Base-by-base conservation (phyloP, 805 yeast genomes). In the Priceomyces medius region DNA sequence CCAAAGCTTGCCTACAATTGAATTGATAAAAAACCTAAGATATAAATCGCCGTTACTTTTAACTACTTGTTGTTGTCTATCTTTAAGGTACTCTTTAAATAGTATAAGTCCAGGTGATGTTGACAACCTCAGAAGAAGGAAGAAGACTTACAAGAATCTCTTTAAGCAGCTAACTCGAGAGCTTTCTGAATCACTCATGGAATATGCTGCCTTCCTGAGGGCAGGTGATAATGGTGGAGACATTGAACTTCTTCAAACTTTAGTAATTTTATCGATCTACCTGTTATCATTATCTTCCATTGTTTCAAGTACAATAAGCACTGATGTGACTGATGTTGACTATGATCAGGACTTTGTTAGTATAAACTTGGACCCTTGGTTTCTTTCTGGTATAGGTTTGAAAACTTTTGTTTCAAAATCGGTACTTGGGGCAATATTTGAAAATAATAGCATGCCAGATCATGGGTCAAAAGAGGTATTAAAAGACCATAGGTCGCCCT, bases 331-430 rank as follows among this genome's bases (percentile, higher is more conserved):
- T 2, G 53, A 48, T 3, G 45, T 45, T 18, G 54, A 48, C 21
- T 7, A 37, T 18, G 42, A 38, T 27, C 21, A 29, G 10, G 48
- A 43, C 16, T 32, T 56, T 3, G 74, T 70, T 2, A 66, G 68
- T 24, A 55, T 80, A 38, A 66, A 70, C 24, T 62, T 85, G 14
- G 95, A 86, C 55, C 80, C 83, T 1, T 85, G 91, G 91, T 69
- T 72, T 41, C 58, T 84, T 20, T 79, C 88, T 3, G 81, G 83
- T 4, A 47, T 80, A 8, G 93, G 86, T 0, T 68, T 86, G 13
- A 77, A 80, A 45, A 78, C 81, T 35, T 83, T 81, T 51, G 59
- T 80, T 18, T 71, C 83, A 3, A 70, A 74, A 38, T 75, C 81
- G 37, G 63, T 68, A 2, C 60, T 70, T 37, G 80, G 81, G 0